Evolutionary conservation across 768 basidiomycete genomes (phyloP).

Genomic region (Crassisporium funariophilum): DNA sequence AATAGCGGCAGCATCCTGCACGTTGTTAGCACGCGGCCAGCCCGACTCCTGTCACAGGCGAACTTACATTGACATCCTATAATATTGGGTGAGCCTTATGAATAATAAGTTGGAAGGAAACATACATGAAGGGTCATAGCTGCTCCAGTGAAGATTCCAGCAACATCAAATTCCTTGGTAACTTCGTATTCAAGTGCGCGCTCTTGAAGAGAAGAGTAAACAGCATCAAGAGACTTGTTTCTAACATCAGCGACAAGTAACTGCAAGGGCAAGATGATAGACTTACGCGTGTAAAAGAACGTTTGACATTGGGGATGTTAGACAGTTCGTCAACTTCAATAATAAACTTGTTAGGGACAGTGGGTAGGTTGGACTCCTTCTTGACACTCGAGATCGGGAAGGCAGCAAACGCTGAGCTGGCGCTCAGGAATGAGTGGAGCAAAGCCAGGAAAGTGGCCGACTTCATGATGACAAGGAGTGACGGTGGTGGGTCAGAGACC

Average conservation of each 20-base stretch:
- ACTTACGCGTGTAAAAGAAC: slow-evolving; percentile 32
- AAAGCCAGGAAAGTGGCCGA: slow-evolving; percentile 29
- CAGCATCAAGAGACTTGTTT: slow-evolving; percentile 51
- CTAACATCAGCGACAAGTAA: too few species aligned
- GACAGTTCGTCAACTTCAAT: slow-evolving; percentile 52
- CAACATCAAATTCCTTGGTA: slow-evolving; percentile 52
- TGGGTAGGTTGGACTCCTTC: slow-evolving; percentile 37
- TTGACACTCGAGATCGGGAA: slow-evolving; percentile 41
- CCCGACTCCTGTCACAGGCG: not conserved
- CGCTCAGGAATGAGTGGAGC: slow-evolving; percentile 24
- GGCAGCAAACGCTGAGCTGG: slow-evolving; percentile 28
- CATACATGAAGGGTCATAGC: slow-evolving; percentile 48
- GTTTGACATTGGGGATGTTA: slow-evolving; percentile 37
- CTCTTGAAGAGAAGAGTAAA: slow-evolving; percentile 47
- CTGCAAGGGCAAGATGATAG: too few species aligned
- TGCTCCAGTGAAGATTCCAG: slow-evolving; percentile 64
- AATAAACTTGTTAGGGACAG: slow-evolving; percentile 55
- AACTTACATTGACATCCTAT: slow-evolving; percentile 22
- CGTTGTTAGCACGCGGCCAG: not conserved
- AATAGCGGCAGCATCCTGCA: slow-evolving; percentile 49
- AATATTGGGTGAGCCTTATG: not conserved
- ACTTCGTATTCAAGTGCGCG: slow-evolving; percentile 46
- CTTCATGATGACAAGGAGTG: slow-evolving; percentile 35
- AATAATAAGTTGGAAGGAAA: slow-evolving; percentile 10
- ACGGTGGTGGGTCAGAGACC: too few species aligned